These are phyloP conservation scores for Albatrellus ellisii DNA, from an alignment of 768 basidiomycete species.

Conservation along the genomic window DNA sequence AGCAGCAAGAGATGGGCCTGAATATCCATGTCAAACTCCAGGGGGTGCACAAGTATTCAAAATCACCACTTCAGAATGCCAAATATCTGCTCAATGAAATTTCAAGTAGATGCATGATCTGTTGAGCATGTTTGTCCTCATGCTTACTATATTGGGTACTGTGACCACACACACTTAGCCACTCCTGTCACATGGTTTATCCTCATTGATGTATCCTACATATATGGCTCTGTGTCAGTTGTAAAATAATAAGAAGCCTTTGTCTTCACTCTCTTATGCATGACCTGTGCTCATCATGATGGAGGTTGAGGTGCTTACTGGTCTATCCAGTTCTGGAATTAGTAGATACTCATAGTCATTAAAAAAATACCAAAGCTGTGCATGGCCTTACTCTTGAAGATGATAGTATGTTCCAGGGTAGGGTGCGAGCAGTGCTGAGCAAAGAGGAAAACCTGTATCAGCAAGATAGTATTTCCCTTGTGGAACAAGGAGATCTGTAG, in stretches of 20 bases:
- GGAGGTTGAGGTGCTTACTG: conserved; percentile 11
- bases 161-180: too few species aligned
- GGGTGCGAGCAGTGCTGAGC: conserved; percentile 18
- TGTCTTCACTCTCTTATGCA: too few species aligned
- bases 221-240: too few species aligned
- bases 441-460: conserved; percentile 20
- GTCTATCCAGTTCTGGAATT: conserved; percentile 5
- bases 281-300: too few species aligned
- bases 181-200: too few species aligned
- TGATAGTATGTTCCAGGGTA: conserved; percentile 22
- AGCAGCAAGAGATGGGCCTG: conserved; percentile 21
- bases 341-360: not conserved
- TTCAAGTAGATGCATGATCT: conserved; percentile 10
- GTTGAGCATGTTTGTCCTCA: too few species aligned
- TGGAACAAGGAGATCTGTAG: conserved; percentile 15
- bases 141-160: too few species aligned
- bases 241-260: too few species aligned
- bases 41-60: conserved; percentile 6
- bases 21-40: conserved; percentile 15
- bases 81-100: conserved; percentile 16
- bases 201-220: too few species aligned
- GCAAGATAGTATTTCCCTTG: conserved; percentile 19
- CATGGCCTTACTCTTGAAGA: conserved; percentile 20
- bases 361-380: conserved; percentile 2
- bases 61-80: conserved; percentile 14